A percentile compares a stretch with the other conserved stretches of the same genome.
Evolutionary conservation across 257 asterid genomes (phyloP).

Genomic region (Coffea canephora): DNA sequence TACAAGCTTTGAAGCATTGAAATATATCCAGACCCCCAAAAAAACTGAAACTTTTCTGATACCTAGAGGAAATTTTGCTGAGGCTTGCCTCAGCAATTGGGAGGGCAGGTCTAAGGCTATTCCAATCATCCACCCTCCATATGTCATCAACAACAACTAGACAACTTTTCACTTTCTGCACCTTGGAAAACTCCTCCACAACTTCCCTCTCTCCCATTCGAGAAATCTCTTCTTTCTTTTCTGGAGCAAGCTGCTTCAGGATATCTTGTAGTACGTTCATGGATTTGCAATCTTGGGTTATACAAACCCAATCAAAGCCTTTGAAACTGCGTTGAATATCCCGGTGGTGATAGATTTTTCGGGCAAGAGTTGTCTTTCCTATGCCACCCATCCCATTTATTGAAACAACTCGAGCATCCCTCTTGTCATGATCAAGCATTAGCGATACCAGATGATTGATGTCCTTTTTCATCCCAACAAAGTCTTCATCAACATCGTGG

Average conservation of each 20-base stretch:
- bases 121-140: slow-evolving; percentile 18
- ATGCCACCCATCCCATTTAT: slow-evolving; percentile 15
- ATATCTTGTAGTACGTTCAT: not conserved
- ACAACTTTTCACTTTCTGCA: slow-evolving; percentile 1
- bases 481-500: too few relatives aligned
- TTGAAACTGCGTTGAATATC: not conserved
- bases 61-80: not conserved
- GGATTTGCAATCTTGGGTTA: not conserved
- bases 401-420: slow-evolving; percentile 1
- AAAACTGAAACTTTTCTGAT: too few relatives aligned
- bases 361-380: slow-evolving; percentile 21
- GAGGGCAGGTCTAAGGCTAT: slow-evolving; percentile 15
- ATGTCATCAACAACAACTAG: slow-evolving; percentile 10
- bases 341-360: not conserved
- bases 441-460: too few relatives aligned
- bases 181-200: not conserved
- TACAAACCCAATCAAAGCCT: too few relatives aligned
- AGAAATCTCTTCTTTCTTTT: too few relatives aligned
- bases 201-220: not conserved
- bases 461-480: too few relatives aligned
- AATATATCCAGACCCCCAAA: too few relatives aligned
- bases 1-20: too few relatives aligned
- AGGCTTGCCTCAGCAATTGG: not conserved
- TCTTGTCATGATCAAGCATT: too few relatives aligned
- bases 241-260: too few relatives aligned